Percentiles rank a stretch among this genome's conserved stretches.
These are phyloP conservation scores for Citrus australasica DNA, from an alignment of 345 rosid genomes.

Conservation along the genomic window DNA sequence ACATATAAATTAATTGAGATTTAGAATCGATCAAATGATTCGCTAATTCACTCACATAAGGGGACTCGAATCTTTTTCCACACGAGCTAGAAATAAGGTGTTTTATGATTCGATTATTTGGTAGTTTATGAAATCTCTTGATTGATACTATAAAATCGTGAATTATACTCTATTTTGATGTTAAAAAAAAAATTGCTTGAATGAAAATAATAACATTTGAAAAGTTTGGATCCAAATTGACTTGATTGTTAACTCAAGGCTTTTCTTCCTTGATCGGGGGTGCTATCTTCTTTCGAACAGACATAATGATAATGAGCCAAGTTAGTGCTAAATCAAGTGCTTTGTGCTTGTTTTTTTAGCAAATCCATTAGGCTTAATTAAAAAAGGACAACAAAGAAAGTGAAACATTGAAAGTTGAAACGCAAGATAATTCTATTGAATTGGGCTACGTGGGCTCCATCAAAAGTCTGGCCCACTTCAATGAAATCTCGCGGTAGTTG, in stretches of 20 bases:
- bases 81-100: too few relatives aligned
- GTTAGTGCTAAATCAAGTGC: not conserved
- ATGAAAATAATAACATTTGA: too few relatives aligned
- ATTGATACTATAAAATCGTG: too few relatives aligned
- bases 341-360: not conserved
- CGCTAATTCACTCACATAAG: too few relatives aligned
- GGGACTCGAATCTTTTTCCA: too few relatives aligned
- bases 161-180: too few relatives aligned
- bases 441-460: not conserved
- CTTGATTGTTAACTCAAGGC: not conserved
- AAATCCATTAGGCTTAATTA: not conserved
- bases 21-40: too few relatives aligned
- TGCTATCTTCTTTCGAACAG: not conserved
- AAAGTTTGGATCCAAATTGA: not conserved
- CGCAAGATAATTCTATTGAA: not conserved
- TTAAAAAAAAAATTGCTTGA: too few relatives aligned
- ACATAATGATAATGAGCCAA: not conserved
- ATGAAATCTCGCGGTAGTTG: not conserved
- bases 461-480: not conserved
- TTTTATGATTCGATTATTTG: too few relatives aligned
- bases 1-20: too few relatives aligned
- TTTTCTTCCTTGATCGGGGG: not conserved
- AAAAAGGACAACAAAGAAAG: not conserved
- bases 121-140: too few relatives aligned
- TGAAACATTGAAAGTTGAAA: conserved; percentile 11